Evolutionary conservation across 164 flowering plant species (phyloP).

Genomic region (Protea cynaroides): DNA sequence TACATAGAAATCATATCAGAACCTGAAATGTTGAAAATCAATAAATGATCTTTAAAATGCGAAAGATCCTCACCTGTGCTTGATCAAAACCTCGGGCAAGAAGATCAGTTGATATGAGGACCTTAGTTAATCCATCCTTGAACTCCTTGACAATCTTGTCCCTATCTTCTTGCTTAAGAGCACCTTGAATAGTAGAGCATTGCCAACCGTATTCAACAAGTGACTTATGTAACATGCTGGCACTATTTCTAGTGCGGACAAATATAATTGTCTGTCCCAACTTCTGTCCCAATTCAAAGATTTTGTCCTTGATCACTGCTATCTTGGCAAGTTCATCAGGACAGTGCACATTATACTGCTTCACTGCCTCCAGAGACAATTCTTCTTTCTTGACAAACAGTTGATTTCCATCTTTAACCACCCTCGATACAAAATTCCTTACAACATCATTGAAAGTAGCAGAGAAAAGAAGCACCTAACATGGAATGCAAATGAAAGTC

Average conservation of each 20-base stretch:
- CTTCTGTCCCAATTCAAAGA: slow-evolving; percentile 67
- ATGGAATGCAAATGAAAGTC: not conserved
- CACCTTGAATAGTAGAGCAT: slow-evolving; percentile 84
- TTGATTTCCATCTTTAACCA: slow-evolving; percentile 65
- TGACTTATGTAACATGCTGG: slow-evolving; percentile 45
- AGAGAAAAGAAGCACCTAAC: slow-evolving; percentile 86
- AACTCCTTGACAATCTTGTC: slow-evolving; percentile 90
- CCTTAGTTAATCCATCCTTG: slow-evolving; percentile 78
- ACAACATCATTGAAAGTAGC: slow-evolving; percentile 88
- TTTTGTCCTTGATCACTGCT: slow-evolving; percentile 56
- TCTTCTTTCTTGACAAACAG: slow-evolving; percentile 94
- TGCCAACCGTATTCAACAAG: slow-evolving; percentile 57
- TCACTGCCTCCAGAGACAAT: slow-evolving; percentile 69
- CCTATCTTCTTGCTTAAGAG: slow-evolving; percentile 50
- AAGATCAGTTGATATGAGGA: slow-evolving; percentile 88
- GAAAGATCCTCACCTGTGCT: slow-evolving; percentile 48
- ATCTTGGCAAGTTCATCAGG: slow-evolving; percentile 73
- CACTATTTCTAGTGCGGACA: slow-evolving; percentile 60
- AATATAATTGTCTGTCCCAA: slow-evolving; percentile 91
- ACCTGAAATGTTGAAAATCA: not conserved
- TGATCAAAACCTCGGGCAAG: slow-evolving; percentile 98
- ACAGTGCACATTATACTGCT: slow-evolving; percentile 85
- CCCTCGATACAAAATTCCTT: slow-evolving; percentile 61
- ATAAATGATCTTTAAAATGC: not conserved
- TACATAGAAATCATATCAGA: slow-evolving; percentile 11